phyloP scores from a whole-genome alignment of 768 basidiomycete species.

The Boletus reticulatus region DNA sequence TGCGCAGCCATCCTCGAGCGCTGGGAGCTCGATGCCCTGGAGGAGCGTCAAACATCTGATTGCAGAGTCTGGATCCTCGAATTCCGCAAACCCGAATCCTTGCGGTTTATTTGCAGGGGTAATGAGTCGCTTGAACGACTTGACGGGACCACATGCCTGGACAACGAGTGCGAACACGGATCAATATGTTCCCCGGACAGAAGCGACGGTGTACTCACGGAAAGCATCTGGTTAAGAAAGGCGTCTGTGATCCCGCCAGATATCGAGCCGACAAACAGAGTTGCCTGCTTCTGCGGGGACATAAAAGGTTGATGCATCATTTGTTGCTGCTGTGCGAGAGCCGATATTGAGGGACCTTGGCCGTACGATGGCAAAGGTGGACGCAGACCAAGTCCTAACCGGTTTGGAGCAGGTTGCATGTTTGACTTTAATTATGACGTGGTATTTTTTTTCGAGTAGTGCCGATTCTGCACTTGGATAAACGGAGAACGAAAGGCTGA shows the following conservation, averaged over 20 bases:
- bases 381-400: slow-evolving; percentile 86
- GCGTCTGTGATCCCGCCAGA: slow-evolving; percentile 87
- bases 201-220: slow-evolving; percentile 44
- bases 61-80: slow-evolving; percentile 89
- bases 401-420: slow-evolving; percentile 71
- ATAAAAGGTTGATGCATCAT: slow-evolving; percentile 57
- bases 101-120: slow-evolving; percentile 93
- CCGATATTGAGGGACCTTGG: slow-evolving; percentile 89
- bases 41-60: slow-evolving; percentile 69
- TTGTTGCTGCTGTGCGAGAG: slow-evolving; percentile 85
- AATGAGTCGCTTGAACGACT: slow-evolving; percentile 89
- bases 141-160: slow-evolving; percentile 87
- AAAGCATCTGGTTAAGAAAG: slow-evolving; percentile 75
- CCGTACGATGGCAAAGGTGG: slow-evolving; percentile 84
- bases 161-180: not conserved
- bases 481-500: not conserved
- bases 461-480: not conserved
- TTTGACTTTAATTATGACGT: slow-evolving; percentile 2
- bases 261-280: slow-evolving; percentile 92
- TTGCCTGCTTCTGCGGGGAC: slow-evolving; percentile 71
- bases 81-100: slow-evolving; percentile 97
- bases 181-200: not conserved
- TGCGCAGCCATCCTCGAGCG: slow-evolving; percentile 55
- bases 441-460: slow-evolving; percentile 1
- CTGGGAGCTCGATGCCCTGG: slow-evolving; percentile 62